Conservation (phyloP, 768 basidiomycete genomes). For the Boletus subcaerulescens region DNA sequence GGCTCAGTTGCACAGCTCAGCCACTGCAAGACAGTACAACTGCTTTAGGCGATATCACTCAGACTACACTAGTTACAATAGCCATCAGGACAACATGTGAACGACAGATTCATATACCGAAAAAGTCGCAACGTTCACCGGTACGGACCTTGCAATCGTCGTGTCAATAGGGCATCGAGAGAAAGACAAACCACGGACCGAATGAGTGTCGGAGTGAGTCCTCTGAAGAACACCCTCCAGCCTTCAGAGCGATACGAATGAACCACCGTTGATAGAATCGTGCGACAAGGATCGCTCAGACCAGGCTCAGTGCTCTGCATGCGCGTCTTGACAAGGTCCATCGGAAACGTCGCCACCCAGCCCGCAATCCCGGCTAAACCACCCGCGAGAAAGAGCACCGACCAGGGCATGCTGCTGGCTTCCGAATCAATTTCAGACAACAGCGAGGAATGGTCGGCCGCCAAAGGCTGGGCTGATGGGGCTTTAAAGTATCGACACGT, state of each 20-base stretch:
- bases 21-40: background rate
- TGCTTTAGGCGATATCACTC: no score
- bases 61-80: no score
- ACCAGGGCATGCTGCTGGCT: slow-evolving; percentile 42
- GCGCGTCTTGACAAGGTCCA: slow-evolving; percentile 89
- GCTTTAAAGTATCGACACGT: slow-evolving; percentile 50
- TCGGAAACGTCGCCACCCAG: slow-evolving; percentile 81
- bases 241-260: slow-evolving; percentile 68
- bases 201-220: slow-evolving; percentile 76
- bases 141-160: slow-evolving; percentile 55
- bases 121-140: slow-evolving; percentile 85
- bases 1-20: slow-evolving; percentile 23
- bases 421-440: slow-evolving; percentile 41
- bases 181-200: slow-evolving; percentile 41
- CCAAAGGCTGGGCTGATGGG: slow-evolving; percentile 1
- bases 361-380: slow-evolving; percentile 74
- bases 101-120: slow-evolving; percentile 66
- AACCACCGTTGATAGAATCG: slow-evolving; percentile 54
- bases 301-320: slow-evolving; percentile 55
- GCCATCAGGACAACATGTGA: slow-evolving; percentile 28
- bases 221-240: slow-evolving; percentile 65
- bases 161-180: background rate
- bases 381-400: slow-evolving; percentile 66
- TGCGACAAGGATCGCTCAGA: slow-evolving; percentile 49
- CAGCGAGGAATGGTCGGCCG: slow-evolving; percentile 34